A percentile compares a stretch with the other conserved stretches of the same genome.
These are phyloP conservation scores for Penicillium sp. DNA, from an alignment of 2,329 filamentous ascomycete genomes.

Conservation along the genomic window DNA sequence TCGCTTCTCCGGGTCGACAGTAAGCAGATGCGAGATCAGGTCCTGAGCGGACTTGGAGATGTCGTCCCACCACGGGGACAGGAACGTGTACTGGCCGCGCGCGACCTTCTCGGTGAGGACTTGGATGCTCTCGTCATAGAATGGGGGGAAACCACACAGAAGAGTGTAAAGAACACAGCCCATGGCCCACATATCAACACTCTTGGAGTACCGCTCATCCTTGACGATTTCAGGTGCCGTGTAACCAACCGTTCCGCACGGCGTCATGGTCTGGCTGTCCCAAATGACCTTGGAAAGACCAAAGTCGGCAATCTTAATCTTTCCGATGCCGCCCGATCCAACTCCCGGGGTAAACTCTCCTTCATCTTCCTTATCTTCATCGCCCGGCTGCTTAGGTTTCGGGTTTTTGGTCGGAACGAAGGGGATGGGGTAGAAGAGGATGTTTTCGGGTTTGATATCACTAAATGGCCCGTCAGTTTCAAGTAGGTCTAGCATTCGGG, in stretches of 20 bases:
- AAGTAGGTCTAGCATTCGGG: background rate
- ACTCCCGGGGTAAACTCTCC: constrained; percentile 83
- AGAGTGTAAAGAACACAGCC: constrained; percentile 96
- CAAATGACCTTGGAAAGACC: constrained; percentile 96
- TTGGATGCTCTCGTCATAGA: constrained; percentile 98
- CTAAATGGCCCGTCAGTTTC: constrained; percentile 19
- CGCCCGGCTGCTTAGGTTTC: constrained; percentile 77
- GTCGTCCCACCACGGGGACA: constrained; percentile 99
- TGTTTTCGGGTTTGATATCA: constrained; percentile 91
- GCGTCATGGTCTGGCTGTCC: constrained; percentile 98
- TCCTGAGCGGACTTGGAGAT: constrained; percentile 95
- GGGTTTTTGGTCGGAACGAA: constrained; percentile 77
- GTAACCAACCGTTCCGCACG: constrained; percentile 97
- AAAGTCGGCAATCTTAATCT: constrained; percentile 97
- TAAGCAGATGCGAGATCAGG: constrained; percentile 86
- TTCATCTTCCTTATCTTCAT: constrained; percentile 96
- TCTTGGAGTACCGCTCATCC: constrained; percentile 97
- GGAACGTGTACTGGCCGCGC: constrained; percentile 91
- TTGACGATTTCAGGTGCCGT: constrained; percentile 98
- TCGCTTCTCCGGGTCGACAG: constrained; percentile 90
- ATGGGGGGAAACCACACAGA: constrained; percentile 94
- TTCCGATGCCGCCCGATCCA: constrained; percentile 85
- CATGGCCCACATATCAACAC: constrained; percentile 98
- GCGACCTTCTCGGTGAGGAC: constrained; percentile 97
- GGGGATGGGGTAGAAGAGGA: constrained; percentile 84